Evolutionary conservation across 495 filamentous ascomycete species (phyloP), one percentile per base, ranked within the genome.

Genomic region (Aspergillus incahuasiensis): DNA sequence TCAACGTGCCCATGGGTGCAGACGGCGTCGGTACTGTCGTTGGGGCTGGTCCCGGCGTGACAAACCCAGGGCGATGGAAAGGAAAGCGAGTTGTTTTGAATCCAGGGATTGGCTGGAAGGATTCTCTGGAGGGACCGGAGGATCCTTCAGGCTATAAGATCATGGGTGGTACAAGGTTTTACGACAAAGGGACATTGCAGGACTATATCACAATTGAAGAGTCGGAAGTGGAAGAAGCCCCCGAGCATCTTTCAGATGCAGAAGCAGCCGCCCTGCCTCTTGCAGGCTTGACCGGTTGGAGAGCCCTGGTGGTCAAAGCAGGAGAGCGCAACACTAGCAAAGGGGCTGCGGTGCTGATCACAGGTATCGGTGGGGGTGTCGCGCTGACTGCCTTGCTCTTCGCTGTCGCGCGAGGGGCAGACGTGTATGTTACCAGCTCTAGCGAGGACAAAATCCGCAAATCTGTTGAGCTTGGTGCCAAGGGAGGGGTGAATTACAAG

Each of bases 231-330:
- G 90, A 92, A 56, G 75, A 80, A 55, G 85, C 83, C 15, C 91
- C 92, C 3, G 75, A 64, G 50, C 88, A 95, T 71, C 71, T 97
- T 7, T 76, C 71, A 0, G 70, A 85, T 52, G 77, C 75, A 0
- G 89, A 95, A 71, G 89, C 86, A 0, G 92, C 91, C 0, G 89
- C 88, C 13, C 60, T 97, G 28, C 91, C 91, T 1, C 68, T 96
- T 30, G 86, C 86, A 0, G 92, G 90, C 0, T 64, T 95, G 59
- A 97, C 92, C n/a, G 92, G 77, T 11, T 97, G 89, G 88, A 75
- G 92, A 32, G 91, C 92, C 0, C 70, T 91, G 50, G 79, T 91
- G 19, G 86, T 77, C 1, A 97, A 92, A 65, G 79, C 76, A 34
- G 81, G 75, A 0, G 75, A 77, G 55, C 64, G 47, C 52, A 81